Conservation (phyloP, 495 filamentous ascomycete species). For the Aspergillus saccharolyticus region DNA sequence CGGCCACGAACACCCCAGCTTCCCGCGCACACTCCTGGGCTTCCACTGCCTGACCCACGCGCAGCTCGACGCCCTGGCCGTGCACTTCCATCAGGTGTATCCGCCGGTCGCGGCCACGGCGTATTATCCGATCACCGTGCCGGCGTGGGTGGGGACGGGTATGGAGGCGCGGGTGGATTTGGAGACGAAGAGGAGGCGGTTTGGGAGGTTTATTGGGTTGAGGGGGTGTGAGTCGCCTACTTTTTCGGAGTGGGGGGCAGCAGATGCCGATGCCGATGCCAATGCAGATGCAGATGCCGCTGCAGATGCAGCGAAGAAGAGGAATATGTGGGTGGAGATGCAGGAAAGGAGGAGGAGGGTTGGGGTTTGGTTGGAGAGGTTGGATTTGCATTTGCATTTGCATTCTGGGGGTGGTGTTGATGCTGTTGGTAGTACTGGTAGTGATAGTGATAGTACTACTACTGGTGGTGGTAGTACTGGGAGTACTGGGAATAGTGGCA, state of each 20-base stretch:
- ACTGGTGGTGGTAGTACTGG: too few relatives aligned
- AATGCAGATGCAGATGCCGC: background rate
- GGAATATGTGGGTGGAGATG: background rate
- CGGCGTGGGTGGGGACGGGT: conserved; percentile 31
- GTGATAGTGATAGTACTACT: background rate
- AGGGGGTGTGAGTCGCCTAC: conserved; percentile 52
- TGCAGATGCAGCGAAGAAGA: background rate
- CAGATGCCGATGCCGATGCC: background rate
- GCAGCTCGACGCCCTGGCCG: conserved; percentile 67
- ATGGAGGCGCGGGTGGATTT: conserved; percentile 30
- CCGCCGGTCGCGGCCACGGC: conserved; percentile 45
- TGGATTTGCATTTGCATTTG: background rate
- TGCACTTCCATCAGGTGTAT: conserved; percentile 69
- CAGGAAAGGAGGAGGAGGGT: background rate
- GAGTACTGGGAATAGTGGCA: background rate
- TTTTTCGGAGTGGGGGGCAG: background rate
- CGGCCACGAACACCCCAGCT: conserved; percentile 56
- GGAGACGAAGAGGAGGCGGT: conserved; percentile 55
- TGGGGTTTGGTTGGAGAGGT: background rate
- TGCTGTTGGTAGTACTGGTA: background rate
- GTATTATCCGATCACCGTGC: conserved; percentile 59
- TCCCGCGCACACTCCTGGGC: conserved; percentile 65
- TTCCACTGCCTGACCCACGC: conserved; percentile 53
- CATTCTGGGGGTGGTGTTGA: background rate
- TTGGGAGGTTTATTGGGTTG: conserved; percentile 66